Evolutionary conservation across 2,329 filamentous ascomycete species (phyloP).

Genomic region (Cytospora schulzeri): DNA sequence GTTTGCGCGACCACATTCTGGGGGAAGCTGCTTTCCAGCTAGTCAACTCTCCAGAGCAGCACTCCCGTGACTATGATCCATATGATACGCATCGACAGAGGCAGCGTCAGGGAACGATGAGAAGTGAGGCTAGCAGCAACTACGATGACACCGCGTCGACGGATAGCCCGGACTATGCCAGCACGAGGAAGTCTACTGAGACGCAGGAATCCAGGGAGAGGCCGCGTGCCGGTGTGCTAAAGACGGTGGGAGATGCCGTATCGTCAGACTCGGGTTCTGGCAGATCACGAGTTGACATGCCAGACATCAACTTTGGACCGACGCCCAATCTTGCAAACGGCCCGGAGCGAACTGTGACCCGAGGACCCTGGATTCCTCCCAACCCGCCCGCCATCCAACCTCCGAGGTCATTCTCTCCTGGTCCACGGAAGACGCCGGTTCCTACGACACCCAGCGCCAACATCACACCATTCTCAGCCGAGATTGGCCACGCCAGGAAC

Average conservation of each 20-base stretch:
- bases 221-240: constrained; percentile 77
- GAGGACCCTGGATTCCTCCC: constrained; percentile 29
- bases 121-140: constrained; percentile 46
- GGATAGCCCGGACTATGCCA: constrained; percentile 76
- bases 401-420: constrained; percentile 39
- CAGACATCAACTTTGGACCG: constrained; percentile 81
- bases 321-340: constrained; percentile 59
- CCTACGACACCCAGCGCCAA: constrained; percentile 29
- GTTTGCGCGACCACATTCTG: constrained; percentile 44
- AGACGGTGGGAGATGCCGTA: constrained; percentile 66
- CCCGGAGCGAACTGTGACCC: constrained; percentile 14
- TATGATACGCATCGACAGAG: constrained; percentile 29
- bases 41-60: constrained; percentile 41
- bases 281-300: constrained; percentile 55
- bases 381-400: constrained; percentile 29
- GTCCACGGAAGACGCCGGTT: constrained; percentile 28
- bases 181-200: constrained; percentile 60
- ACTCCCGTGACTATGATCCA: constrained; percentile 28
- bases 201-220: constrained; percentile 59
- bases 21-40: constrained; percentile 54
- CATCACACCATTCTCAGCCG: constrained; percentile 29
- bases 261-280: constrained; percentile 29
- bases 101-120: constrained; percentile 42
- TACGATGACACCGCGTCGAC: constrained; percentile 68
- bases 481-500: constrained; percentile 46